Evolutionary conservation across 345 rosid species (phyloP).

Genomic region (Iberis pinnata): DNA sequence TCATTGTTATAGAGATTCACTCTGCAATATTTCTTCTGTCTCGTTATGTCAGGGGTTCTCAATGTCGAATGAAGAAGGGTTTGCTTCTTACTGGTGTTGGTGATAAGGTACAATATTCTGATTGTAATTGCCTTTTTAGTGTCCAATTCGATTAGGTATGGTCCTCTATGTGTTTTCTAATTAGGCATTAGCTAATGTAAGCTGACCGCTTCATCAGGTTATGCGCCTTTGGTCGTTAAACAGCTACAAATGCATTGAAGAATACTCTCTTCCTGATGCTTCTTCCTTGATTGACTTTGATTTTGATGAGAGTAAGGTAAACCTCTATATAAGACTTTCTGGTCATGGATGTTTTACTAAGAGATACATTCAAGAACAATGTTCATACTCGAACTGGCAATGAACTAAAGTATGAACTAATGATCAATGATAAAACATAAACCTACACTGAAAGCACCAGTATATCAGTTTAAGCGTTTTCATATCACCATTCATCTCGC

Average conservation of each 20-base stretch:
- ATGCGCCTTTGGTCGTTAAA: conserved; percentile 84
- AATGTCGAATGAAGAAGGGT: conserved; percentile 80
- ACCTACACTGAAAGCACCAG: too few species aligned
- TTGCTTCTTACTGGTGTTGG: conserved; percentile 87
- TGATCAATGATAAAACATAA: too few species aligned
- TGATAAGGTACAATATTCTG: conserved; percentile 51
- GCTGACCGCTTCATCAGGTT: conserved; percentile 43
- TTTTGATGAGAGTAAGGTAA: conserved; percentile 97
- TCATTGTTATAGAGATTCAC: too few species aligned
- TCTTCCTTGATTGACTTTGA: conserved; percentile 65
- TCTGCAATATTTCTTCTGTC: conserved; percentile 10
- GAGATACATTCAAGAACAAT: not conserved
- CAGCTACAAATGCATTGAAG: conserved; percentile 58
- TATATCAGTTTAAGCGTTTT: too few species aligned
- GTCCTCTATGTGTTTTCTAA: too few species aligned
- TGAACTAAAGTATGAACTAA: too few species aligned
- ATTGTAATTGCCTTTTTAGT: not conserved
- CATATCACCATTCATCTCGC: too few species aligned
- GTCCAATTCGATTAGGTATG: not conserved
- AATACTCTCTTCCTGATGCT: conserved; percentile 55
- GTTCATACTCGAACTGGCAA: too few species aligned
- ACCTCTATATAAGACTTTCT: not conserved
- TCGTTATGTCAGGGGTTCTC: conserved; percentile 52
- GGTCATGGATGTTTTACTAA: not conserved
- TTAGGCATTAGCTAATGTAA: not conserved